Base-by-base conservation (phyloP, 2,329 filamentous ascomycete species). In the Fusarium azukiicola region DNA sequence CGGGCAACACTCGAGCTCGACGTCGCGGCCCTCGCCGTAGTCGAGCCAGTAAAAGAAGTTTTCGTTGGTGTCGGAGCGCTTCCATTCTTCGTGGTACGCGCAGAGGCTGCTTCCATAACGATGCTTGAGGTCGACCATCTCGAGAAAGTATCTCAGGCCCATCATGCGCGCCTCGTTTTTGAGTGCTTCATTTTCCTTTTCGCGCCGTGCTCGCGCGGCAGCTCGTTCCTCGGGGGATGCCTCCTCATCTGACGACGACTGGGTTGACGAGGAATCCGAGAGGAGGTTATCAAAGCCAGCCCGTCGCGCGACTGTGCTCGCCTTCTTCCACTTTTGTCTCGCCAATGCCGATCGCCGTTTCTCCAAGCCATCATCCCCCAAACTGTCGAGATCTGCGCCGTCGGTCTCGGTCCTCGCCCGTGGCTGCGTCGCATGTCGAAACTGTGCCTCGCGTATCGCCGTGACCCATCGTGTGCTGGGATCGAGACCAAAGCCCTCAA, bases 1-100 rank as follows among this genome's bases (percentile, higher is more conserved):
- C 3, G 96, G 94, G 78, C 96, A 96, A 1, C 93, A 91, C 6
- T 93, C 91, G 17, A 97, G 88, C 77, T 97, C 95, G 56, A 98
- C 84, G 50, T 92, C 86, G 80, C 90, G 93, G 0, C 97, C 97
- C 66, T 95, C 94, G 9, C 97, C 97, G 74, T 95, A 91, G 84
- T 99, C 97, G 3, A 98, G 90, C 97, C 97, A 98, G 87, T 97
- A 97, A 86, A 98, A 98, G 90, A 97, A 99, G 84, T 98, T 98
- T 85, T 98, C 95, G 8, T 94, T 92, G 0, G 96, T 97, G 40
- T 96, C 90, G 3, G 93, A 90, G 75, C 92, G 93, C 85, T 96
- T 96, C 97, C 97, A 99, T 79, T 96, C 93, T 74, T 94, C 93
- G 83, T 99, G 97, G 81, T 98, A 99, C 44, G 93, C 92, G 44